Evolutionary conservation across 2,329 filamentous ascomycete genomes (phyloP), one percentile per base, ranked within the genome.

Genomic region (Drechslerella dactyloides): DNA sequence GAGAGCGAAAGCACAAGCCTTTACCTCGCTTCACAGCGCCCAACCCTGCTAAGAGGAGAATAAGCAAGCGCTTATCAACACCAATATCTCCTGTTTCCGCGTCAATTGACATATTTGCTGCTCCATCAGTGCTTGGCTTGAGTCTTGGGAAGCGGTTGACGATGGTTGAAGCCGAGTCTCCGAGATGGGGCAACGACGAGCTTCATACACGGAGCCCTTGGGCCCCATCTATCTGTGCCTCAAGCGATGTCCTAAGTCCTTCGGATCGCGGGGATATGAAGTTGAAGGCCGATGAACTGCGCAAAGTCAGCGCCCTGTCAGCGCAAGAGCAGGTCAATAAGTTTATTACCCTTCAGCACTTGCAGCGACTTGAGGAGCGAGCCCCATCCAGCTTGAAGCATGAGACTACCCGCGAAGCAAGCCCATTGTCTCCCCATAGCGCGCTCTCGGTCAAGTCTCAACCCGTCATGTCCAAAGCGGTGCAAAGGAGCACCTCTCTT

Each of bases 261-360:
- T 84, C 85, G 68, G 86, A 87, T 74, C 46, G 70, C 40, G 69
- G 73, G n/a, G 76, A 77, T 40, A 61, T 77, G 50, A 81, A 81
- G 19, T 85, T 97, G 40, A 88, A 92, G 76, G 88, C 92, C 78
- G 86, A 89, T 54, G 85, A 84, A 46, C 86, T 96, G 15, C 86
- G 87, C 66, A 86, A 84, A 73, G 78, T 96, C 33, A 84, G 89
- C 77, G 82, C 83, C 17, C 85, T 89, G 59, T 92, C 97, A 77
- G 90, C 93, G 4, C 93, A 96, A 79, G 93, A 97, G 80, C 96
- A 93, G 76, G 91, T 97, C 37, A 88, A 90, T 77, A 91, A 96
- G 75, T 97, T 96, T 80, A 85, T 97, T 59, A 86, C 86, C 77
- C 93, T 96, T 78, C 93, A 97, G 79, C 88, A 90, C 79, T 78